Conservation (phyloP, 768 basidiomycete species). For the Gloeostereum incarnatum region DNA sequence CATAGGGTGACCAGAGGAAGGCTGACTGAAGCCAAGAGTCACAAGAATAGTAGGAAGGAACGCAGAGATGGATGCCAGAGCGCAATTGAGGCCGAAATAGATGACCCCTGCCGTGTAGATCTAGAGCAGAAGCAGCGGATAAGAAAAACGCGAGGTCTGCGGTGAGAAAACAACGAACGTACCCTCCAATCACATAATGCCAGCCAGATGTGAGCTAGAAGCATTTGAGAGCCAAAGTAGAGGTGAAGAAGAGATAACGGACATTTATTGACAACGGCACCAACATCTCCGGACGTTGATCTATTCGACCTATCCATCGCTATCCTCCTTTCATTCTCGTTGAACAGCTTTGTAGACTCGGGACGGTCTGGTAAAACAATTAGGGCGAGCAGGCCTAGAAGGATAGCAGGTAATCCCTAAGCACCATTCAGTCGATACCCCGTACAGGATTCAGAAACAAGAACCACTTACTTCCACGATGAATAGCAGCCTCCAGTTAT, state of each 20-base stretch:
- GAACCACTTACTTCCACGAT: conserved; percentile 49
- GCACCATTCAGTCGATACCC: background rate
- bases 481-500: conserved; percentile 58
- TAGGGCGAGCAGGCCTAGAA: conserved; percentile 49
- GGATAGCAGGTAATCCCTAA: conserved; percentile 58
- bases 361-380: conserved; percentile 62
- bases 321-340: conserved; percentile 41
- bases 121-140: conserved; percentile 16
- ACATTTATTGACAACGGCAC: conserved; percentile 59
- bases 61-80: conserved; percentile 71
- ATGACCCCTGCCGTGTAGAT: conserved; percentile 61
- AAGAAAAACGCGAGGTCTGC: background rate
- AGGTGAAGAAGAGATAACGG: conserved; percentile 1
- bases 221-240: conserved; percentile 1
- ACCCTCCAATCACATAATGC: conserved; percentile 73
- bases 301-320: conserved; percentile 63
- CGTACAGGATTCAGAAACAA: background rate
- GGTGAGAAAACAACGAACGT: conserved; percentile 8
- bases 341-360: conserved; percentile 56
- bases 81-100: conserved; percentile 72
- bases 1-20: background rate
- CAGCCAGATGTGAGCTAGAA: conserved; percentile 46
- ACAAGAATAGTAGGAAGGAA: conserved; percentile 79
- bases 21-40: conserved; percentile 64
- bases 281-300: conserved; percentile 54